A percentile compares a stretch with the other conserved stretches of the same genome.
These are phyloP conservation scores for Poa pratensis DNA, from an alignment of 176 grass and related monocot genomes.

Conservation along the genomic window DNA sequence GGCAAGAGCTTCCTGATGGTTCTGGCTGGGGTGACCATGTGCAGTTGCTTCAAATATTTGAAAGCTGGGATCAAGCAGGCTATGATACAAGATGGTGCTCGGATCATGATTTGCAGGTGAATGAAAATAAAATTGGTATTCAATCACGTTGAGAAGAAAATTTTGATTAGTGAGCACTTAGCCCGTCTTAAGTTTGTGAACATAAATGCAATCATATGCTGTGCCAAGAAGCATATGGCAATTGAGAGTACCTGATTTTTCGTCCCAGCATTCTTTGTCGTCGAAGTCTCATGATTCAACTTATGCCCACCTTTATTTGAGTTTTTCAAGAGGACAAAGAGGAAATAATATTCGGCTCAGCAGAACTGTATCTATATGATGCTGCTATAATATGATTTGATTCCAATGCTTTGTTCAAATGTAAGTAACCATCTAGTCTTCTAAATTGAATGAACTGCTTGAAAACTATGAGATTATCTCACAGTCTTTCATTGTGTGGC, in stretches of 20 bases:
- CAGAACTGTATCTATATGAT: conserved; percentile 19
- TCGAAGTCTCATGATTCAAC: conserved; percentile 21
- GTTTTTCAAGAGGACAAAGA: conserved; percentile 29
- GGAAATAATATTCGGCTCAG: not conserved
- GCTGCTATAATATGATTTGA: conserved; percentile 2
- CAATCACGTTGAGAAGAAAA: conserved; percentile 11
- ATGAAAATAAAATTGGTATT: conserved; percentile 1
- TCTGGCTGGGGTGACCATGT: conserved; percentile 97
- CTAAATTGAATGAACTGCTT: conserved; percentile 30
- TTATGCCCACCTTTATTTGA: conserved; percentile 9
- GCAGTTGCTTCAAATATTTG: conserved; percentile 96
- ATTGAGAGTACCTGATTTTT: conserved; percentile 30
- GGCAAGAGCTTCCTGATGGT: conserved; percentile 79
- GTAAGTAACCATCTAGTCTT: conserved; percentile 6
- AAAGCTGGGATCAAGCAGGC: conserved; percentile 77
- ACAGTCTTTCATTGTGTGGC: not conserved
- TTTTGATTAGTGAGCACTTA: not conserved
- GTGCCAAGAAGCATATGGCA: conserved; percentile 22
- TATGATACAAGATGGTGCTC: conserved; percentile 95
- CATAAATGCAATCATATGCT: not conserved
- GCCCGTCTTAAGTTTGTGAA: conserved; percentile 23
- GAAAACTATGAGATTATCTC: conserved; percentile 11
- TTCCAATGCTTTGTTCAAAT: conserved; percentile 33
- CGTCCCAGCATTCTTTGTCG: not conserved
- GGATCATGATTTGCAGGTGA: conserved; percentile 88